Conservation (phyloP, 192 early-diverging fungal species). For the Paraglomus occultum region DNA sequence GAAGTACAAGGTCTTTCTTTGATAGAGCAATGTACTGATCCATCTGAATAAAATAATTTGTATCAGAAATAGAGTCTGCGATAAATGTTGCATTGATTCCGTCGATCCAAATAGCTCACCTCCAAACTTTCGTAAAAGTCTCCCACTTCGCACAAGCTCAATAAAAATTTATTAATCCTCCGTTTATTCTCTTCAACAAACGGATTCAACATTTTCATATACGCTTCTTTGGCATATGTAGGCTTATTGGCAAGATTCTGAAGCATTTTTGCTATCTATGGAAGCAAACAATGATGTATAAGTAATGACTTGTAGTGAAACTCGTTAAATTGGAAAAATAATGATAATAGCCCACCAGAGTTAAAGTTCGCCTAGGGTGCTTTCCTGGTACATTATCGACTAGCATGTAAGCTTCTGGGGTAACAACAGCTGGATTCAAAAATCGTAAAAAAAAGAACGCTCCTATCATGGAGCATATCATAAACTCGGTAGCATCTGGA, state of each 20-base stretch:
- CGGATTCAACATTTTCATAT: conserved; percentile 85
- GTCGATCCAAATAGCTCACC: conserved; percentile 34
- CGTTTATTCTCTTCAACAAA: conserved; percentile 88
- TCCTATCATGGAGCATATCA: conserved; percentile 93
- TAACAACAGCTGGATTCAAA: conserved; percentile 97
- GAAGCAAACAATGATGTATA: not conserved
- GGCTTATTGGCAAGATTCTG: conserved; percentile 97
- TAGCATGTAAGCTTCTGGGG: conserved; percentile 93
- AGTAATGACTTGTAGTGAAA: not conserved
- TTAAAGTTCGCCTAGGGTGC: conserved; percentile 83
- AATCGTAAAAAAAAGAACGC: conserved; percentile 97
- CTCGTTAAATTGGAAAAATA: not conserved
- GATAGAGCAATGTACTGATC: conserved; percentile 96
- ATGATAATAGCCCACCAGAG: conserved; percentile 62
- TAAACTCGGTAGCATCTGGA: conserved; percentile 83
- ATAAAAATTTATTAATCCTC: conserved; percentile 85
- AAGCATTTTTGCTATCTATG: conserved; percentile 84
- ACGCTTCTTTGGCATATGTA: conserved; percentile 85
- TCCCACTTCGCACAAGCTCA: conserved; percentile 89
- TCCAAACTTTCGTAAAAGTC: conserved; percentile 96
- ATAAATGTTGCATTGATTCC: not conserved
- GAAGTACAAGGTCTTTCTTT: conserved; percentile 84
- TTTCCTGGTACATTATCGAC: conserved; percentile 77
- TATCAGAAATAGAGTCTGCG: not conserved
- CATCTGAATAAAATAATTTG: conserved; percentile 55